Evolutionary conservation across 1,284 basidiomycete species (phyloP), one percentile per base, ranked within the genome.

Genomic region (Trametes pubescens): DNA sequence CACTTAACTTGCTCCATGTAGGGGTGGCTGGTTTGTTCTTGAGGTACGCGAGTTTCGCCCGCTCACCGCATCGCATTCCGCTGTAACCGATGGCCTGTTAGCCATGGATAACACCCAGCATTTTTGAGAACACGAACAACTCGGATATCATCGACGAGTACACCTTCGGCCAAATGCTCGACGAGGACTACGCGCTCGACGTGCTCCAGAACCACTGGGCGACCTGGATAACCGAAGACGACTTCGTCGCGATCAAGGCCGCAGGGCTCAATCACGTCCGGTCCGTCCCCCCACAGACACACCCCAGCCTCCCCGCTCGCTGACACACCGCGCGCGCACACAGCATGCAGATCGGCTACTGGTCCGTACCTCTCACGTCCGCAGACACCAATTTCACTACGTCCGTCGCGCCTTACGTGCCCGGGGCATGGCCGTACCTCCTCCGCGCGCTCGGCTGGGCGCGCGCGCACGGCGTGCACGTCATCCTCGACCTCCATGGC

Each of bases 241-340:
- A 92, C 71, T 90, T 92, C 71, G 72, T 73, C 21, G 83, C 81
- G 18, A 92, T 92, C 59, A 80, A 77, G 32, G 84, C 82, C n/a
- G 90, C 89, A 37, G 91, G 92, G 0, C 78, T 94, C 57, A 93
- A 90, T 71, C 91, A 93, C 72, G 91, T 94, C 64, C 86, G 89
- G 87, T 88, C 68, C 22, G 79, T 73, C 14, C 38, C 46, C 59
- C 14, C 24, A 49, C 47, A 53, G 32, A 52, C 16, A 14, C 47
- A 11, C 14, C 14, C 24, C 2, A 11, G 11, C 13, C n/a, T 5
- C 10, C 21, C 16, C 40, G 48, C 32, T 3, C 26, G 4, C 18
- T 22, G 21, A 1, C 1, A 1, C 1, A 8, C 32, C 56, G 4
- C 51, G 9, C 21, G 49, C 63, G 8, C 43, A 16, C 61, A 32